Base-by-base conservation (phyloP, 257 asterid species). In the Dorcoceras hygrometricum region DNA sequence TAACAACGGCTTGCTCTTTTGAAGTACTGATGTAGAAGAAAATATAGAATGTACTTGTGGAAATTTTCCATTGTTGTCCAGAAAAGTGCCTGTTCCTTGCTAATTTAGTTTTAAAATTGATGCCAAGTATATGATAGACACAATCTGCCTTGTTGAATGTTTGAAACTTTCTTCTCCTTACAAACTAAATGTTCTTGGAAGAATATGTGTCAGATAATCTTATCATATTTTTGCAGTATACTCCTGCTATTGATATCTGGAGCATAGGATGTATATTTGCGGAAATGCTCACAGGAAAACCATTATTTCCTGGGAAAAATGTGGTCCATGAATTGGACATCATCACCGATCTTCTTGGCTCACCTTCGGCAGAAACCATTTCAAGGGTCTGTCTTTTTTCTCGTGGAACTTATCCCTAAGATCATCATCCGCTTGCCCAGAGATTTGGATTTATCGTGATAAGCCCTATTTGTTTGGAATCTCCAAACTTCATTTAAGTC, bases 161-260 rank as follows among this genome's bases (percentile, higher is more conserved):
- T 9, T 14, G 4, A 34, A 34, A 34, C 43, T 34, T 34, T 34
- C 14, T 34, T 34, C 43, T 34, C 1, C 14, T 34, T 1, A 1
- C 43, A 34, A 9, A 9, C 14, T 34, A 14, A 34, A 3, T 8
- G 43, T 34, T 8, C 1, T 34, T 34, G 14, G 3, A 3, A 34
- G 4, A 34, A 34, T 8, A 24, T 34, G 9, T 63, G 10, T 51
- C 65, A 3, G 25, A 19, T 39, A 6, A 22, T 25, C 36, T 29
- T 8, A 5, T 25, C 3, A 8, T 59, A 26, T 59, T 77, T 76
- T 78, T 75, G 76, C 94, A 91, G 96, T 91, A 91, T 72, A 89
- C 98, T 39, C 96, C 96, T 23, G 96, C 98, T 62, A 89, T 89
- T 74, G 98, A 91, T 66, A 87, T 89, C 67, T 91, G 98, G 98